A percentile compares a stretch with the other conserved stretches of the same genome.
These are phyloP conservation scores for Mycosphaerella arachidis DNA, from an alignment of 2,329 filamentous ascomycete species.

Conservation along the genomic window DNA sequence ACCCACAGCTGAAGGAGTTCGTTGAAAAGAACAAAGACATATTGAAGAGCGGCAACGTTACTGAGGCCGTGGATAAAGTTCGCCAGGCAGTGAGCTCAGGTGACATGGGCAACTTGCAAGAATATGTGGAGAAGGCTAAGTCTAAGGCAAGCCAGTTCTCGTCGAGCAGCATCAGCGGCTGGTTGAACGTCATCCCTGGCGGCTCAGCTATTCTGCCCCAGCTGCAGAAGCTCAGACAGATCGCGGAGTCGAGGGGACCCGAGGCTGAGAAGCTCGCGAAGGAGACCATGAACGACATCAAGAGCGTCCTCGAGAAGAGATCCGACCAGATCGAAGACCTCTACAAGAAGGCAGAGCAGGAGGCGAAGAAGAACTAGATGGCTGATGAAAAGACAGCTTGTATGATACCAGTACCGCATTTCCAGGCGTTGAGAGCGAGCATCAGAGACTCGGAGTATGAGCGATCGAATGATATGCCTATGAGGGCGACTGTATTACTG, in stretches of 20 bases:
- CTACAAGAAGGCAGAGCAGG: conserved; percentile 35
- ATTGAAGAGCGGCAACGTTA: conserved; percentile 63
- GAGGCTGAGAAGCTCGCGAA: conserved; percentile 66
- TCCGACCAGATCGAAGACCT: conserved; percentile 56
- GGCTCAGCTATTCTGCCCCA: conserved; percentile 62
- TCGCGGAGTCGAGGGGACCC: conserved; percentile 62
- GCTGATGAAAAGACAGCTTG: background rate
- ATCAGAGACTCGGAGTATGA: background rate
- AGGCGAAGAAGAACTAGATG: conserved; percentile 1
- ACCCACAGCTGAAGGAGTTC: conserved; percentile 67
- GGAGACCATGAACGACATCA: conserved; percentile 64
- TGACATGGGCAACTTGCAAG: conserved; percentile 55
- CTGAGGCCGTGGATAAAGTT: conserved; percentile 60
- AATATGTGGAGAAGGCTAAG: conserved; percentile 55
- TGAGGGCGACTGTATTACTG: background rate
- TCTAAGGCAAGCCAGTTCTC: conserved; percentile 56
- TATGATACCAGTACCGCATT: conserved; percentile 1
- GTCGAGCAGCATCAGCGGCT: conserved; percentile 47
- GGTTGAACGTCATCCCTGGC: conserved; percentile 61
- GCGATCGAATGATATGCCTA: background rate
- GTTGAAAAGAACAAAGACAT: conserved; percentile 65
- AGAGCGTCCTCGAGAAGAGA: conserved; percentile 60
- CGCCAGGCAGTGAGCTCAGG: conserved; percentile 59
- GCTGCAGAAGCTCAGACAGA: conserved; percentile 59
- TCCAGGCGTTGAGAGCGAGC: background rate